Percentiles rank a stretch among this genome's conserved stretches.
phyloP scores from a whole-genome alignment of 441 rosid species.

The Dalechampia spathulata region DNA sequence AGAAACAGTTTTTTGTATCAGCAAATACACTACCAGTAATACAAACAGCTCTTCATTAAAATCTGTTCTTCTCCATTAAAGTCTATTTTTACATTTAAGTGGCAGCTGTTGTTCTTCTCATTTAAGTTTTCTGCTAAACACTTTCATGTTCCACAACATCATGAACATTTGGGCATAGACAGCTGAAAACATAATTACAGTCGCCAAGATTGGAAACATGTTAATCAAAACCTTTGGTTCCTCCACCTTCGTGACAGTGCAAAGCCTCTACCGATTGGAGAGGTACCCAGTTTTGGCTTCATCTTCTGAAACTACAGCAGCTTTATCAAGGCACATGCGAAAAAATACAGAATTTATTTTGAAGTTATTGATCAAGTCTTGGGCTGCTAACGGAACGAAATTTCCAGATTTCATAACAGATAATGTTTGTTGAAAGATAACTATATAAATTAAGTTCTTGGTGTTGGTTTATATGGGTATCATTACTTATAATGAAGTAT shows the following conservation, averaged over 20 bases:
- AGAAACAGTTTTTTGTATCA: too few relatives aligned
- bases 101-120: too few relatives aligned
- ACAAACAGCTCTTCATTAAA: too few relatives aligned
- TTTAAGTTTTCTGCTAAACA: too few relatives aligned
- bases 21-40: too few relatives aligned
- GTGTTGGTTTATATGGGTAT: too few relatives aligned
- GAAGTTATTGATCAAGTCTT: not conserved
- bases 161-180: constrained; percentile 65
- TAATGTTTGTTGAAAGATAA: too few relatives aligned
- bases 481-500: too few relatives aligned
- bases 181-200: constrained; percentile 69
- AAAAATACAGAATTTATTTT: not conserved
- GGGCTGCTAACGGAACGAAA: not conserved
- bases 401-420: not conserved
- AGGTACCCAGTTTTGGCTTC: constrained; percentile 46
- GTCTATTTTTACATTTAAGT: too few relatives aligned
- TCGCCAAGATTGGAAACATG: constrained; percentile 86
- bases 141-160: constrained; percentile 57
- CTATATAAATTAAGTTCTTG: too few relatives aligned
- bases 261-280: constrained; percentile 58
- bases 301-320: constrained; percentile 52
- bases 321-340: too few relatives aligned
- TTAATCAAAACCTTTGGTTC: constrained; percentile 76
- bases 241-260: constrained; percentile 87
- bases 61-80: too few relatives aligned